phyloP scores from a whole-genome alignment of 495 filamentous ascomycete genomes.

The Aspergillus sclerotioniger region DNA sequence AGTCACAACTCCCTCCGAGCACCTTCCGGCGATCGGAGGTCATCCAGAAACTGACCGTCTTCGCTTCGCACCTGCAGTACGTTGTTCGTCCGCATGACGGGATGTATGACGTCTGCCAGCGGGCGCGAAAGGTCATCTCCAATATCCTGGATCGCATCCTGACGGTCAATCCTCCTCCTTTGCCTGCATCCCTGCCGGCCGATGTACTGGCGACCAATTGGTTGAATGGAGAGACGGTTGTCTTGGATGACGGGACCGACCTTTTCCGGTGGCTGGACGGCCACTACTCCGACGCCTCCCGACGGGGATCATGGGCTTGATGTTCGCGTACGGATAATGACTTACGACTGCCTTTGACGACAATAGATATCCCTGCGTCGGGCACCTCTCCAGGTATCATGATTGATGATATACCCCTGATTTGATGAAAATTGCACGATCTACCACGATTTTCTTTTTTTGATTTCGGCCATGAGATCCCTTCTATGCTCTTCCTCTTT shows the following conservation, averaged over 20 bases:
- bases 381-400: neutral
- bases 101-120: constrained; percentile 6
- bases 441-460: no score
- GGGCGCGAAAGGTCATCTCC: constrained; percentile 6
- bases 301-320: neutral
- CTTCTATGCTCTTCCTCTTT: no score
- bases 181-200: neutral
- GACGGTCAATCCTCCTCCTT: neutral
- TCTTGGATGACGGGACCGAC: neutral
- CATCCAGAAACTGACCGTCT: constrained; percentile 58
- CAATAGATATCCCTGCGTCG: neutral
- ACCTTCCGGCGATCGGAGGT: constrained; percentile 51
- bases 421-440: neutral
- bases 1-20: neutral
- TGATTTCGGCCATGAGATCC: no score
- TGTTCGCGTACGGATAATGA: neutral
- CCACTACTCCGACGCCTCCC: neutral
- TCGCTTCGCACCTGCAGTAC: constrained; percentile 24
- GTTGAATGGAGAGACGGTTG: neutral
- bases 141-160: constrained; percentile 6
- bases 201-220: constrained; percentile 1
- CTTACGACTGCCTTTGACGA: neutral
- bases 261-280: constrained; percentile 2
- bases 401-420: neutral
- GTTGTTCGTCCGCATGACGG: constrained; percentile 5